These are phyloP conservation scores for Amanita bisporigera DNA, from an alignment of 1,284 basidiomycete species.

Conservation along the genomic window DNA sequence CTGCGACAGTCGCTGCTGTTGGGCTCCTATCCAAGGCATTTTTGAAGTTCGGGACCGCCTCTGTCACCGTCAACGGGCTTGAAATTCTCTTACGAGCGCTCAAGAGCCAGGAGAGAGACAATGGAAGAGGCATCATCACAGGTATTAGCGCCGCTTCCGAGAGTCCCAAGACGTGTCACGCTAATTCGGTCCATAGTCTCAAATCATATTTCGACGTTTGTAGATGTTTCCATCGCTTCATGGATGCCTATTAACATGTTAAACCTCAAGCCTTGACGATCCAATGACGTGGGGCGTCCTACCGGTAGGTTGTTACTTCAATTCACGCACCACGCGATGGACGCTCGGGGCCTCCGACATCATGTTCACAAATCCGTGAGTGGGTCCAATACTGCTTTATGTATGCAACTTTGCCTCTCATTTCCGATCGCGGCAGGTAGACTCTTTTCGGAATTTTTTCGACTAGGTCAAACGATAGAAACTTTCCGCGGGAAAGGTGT, in stretches of 20 bases:
- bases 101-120: conserved; percentile 51
- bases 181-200: conserved; percentile 60
- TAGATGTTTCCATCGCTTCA: conserved; percentile 10
- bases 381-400: conserved; percentile 9
- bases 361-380: conserved; percentile 93
- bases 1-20: conserved; percentile 61
- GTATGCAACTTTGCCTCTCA: conserved; percentile 10
- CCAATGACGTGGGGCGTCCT: conserved; percentile 85
- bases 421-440: conserved; percentile 51
- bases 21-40: conserved; percentile 81
- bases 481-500: conserved; percentile 92
- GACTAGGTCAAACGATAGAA: conserved; percentile 91
- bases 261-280: conserved; percentile 65
- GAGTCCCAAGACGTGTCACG: conserved; percentile 8
- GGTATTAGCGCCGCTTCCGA: conserved; percentile 51
- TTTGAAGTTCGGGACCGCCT: conserved; percentile 68
- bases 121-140: conserved; percentile 77
- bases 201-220: conserved; percentile 90
- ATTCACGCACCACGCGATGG: conserved; percentile 75
- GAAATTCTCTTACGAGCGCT: conserved; percentile 69
- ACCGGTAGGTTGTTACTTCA: conserved; percentile 66
- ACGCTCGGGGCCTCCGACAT: conserved; percentile 92
- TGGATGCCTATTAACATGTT: conserved; percentile 14
- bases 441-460: conserved; percentile 84
- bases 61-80: conserved; percentile 71